A percentile compares a stretch with the other conserved stretches of the same genome.
phyloP scores from a whole-genome alignment of 768 basidiomycete species.

The Suillus alpinus region DNA sequence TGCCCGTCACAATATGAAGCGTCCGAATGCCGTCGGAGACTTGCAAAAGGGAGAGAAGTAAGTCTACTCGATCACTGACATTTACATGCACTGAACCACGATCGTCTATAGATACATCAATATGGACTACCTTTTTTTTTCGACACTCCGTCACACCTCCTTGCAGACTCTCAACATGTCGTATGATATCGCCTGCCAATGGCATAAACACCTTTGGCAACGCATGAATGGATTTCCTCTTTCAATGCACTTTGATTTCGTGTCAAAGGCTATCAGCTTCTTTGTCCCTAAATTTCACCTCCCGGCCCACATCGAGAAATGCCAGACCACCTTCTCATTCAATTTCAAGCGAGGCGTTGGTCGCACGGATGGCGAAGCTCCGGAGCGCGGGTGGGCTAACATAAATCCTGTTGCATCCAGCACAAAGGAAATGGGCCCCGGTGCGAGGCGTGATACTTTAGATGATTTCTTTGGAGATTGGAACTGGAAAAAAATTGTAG shows the following conservation, averaged over 20 bases:
- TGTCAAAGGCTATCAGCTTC: neutral
- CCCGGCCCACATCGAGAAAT: constrained; percentile 28
- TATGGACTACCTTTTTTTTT: constrained; percentile 35
- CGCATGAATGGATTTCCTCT: too few species aligned
- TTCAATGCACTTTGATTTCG: too few species aligned
- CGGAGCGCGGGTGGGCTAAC: constrained; percentile 35
- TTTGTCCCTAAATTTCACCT: constrained; percentile 38
- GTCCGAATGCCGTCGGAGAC: constrained; percentile 4
- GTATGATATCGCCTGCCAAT: too few species aligned
- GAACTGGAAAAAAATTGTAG: too few species aligned
- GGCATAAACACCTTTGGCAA: too few species aligned
- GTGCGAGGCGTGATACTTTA: constrained; percentile 24
- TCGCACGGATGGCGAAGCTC: constrained; percentile 32
- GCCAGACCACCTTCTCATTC: constrained; percentile 8
- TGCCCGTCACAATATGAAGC: constrained; percentile 26
- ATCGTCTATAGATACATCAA: constrained; percentile 15
- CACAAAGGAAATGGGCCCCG: constrained; percentile 34
- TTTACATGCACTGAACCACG: too few species aligned
- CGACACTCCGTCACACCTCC: neutral
- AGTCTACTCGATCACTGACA: neutral
- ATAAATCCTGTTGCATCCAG: constrained; percentile 8
- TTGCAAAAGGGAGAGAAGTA: constrained; percentile 21
- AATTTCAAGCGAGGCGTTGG: constrained; percentile 27
- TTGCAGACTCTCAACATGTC: too few species aligned
- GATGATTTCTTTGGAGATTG: constrained; percentile 15